Percentiles rank a stretch among this genome's conserved stretches.
phyloP scores from a whole-genome alignment of 2,329 filamentous ascomycete species.

The Myotisia sp. region DNA sequence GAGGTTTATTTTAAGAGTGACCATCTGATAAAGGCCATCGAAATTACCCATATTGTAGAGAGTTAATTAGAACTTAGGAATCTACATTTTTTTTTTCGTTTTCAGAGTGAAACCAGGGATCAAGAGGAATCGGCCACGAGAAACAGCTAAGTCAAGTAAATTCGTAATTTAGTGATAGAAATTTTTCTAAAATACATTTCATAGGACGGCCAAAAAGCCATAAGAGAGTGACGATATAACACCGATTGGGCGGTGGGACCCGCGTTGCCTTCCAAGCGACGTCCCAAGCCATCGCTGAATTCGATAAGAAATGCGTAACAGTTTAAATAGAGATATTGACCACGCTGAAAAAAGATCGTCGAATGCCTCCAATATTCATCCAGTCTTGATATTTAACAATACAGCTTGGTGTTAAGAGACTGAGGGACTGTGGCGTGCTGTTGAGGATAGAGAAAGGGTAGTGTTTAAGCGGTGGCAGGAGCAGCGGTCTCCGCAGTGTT shows the following conservation, averaged over 20 bases:
- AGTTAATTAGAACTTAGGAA: no score
- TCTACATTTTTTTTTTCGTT: no score
- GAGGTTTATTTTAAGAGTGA: no score
- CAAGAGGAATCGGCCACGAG: no score
- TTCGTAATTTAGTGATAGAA: slow-evolving; percentile 4
- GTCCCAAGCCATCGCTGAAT: not conserved
- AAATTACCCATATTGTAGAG: no score
- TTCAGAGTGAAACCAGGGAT: no score
- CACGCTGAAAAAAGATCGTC: not conserved
- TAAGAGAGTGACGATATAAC: not conserved
- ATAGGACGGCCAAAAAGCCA: slow-evolving; percentile 1
- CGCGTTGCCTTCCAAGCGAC: slow-evolving; percentile 3
- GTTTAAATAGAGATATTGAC: slow-evolving; percentile 2
- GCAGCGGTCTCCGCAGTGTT: slow-evolving; percentile 27
- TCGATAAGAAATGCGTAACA: slow-evolving; percentile 1
- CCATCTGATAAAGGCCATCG: no score
- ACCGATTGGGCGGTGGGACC: slow-evolving; percentile 1
- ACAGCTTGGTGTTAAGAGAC: no score
- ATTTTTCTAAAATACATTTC: slow-evolving; percentile 6
- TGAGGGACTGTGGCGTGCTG: not conserved
- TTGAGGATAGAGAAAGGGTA: slow-evolving; percentile 15
- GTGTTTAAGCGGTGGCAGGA: slow-evolving; percentile 23
- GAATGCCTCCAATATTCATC: slow-evolving; percentile 2
- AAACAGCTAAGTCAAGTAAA: slow-evolving; percentile 5
- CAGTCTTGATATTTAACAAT: no score